phyloP scores from a whole-genome alignment of 1,139 yeast species.

The Hyphopichia pseudoburtonii region DNA sequence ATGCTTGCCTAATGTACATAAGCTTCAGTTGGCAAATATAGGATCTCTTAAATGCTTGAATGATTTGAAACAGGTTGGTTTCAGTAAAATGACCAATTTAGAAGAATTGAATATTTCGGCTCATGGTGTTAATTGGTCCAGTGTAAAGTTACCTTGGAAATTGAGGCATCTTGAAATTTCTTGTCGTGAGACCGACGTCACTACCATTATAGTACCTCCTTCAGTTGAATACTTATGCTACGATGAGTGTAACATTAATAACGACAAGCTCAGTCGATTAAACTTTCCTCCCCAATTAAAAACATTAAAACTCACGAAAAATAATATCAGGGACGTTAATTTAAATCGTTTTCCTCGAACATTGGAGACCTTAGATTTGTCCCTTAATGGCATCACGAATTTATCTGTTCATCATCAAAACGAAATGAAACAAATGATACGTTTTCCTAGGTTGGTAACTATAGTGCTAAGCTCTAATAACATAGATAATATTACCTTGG shows the following conservation, averaged over 20 bases:
- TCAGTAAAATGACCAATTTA: slow-evolving; percentile 15
- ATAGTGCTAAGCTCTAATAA: slow-evolving; percentile 26
- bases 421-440: slow-evolving; percentile 29
- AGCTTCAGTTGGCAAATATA: slow-evolving; percentile 30
- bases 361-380: slow-evolving; percentile 30
- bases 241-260: slow-evolving; percentile 27
- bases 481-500: slow-evolving; percentile 19
- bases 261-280: slow-evolving; percentile 12
- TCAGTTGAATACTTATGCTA: slow-evolving; percentile 26
- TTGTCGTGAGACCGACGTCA: slow-evolving; percentile 25
- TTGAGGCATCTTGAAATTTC: slow-evolving; percentile 34
- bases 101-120: slow-evolving; percentile 31
- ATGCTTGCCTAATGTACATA: slow-evolving; percentile 22
- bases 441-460: slow-evolving; percentile 28
- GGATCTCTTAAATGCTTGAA: slow-evolving; percentile 16
- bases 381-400: slow-evolving; percentile 15
- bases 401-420: slow-evolving; percentile 11
- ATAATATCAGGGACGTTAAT: slow-evolving; percentile 21
- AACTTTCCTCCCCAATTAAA: slow-evolving; percentile 22
- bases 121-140: slow-evolving; percentile 32
- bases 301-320: slow-evolving; percentile 36
- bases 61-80: slow-evolving; percentile 6
- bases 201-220: slow-evolving; percentile 18
- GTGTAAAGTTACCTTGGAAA: slow-evolving; percentile 20
- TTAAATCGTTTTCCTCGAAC: slow-evolving; percentile 24